Base-by-base conservation (phyloP, 371 early-diverging fungal species). In the Rhizomucor pusillus region DNA sequence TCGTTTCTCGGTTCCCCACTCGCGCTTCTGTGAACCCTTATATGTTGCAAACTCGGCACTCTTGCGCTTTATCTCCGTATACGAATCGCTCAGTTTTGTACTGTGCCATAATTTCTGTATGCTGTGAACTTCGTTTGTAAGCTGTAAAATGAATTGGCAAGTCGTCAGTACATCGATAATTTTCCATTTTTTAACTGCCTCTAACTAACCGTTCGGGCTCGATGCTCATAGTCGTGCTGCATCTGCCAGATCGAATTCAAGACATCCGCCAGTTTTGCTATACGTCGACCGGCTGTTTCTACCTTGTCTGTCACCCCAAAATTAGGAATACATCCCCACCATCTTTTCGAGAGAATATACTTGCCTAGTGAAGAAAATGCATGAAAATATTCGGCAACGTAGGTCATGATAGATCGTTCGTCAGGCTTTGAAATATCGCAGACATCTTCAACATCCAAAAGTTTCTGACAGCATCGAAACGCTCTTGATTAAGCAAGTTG, bases 331-430 rank as follows among this genome's bases (percentile, higher is more conserved):
- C 18, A 33, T 14, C 10, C 12, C 5, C 11, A 5, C 11, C 41
- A 5, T 13, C 36, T 19, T 55, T 1, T 46, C 46, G 0, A 22
- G 1, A 12, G 11, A 12, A 29, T 29, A 29, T 13, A 41, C 40
- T 48, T 67, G 74, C 89, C 91, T 25, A 89, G 80, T 20, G 88
- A 87, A 13, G 93, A 90, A 57, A 97, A 97, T 7, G 97, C 96
- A 66, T 97, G 98, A 81, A 95, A 99, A 68, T 98, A 99, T 71
- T 95, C 92, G 9, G 98, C 95, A 12, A 99, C 94, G 65, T 99
- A 99, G 36, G 99, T 98, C 92, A 98, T 96, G 29, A 99, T 85
- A 3, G 97, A 98, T 33, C 90, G 85, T 57, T 98, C 97, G 79
- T 99, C 99, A 12, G 98, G 98, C 71, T 93, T 94, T 43, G 81